phyloP scores from a whole-genome alignment of 805 yeast genomes.

The Starmerella powellii region DNA sequence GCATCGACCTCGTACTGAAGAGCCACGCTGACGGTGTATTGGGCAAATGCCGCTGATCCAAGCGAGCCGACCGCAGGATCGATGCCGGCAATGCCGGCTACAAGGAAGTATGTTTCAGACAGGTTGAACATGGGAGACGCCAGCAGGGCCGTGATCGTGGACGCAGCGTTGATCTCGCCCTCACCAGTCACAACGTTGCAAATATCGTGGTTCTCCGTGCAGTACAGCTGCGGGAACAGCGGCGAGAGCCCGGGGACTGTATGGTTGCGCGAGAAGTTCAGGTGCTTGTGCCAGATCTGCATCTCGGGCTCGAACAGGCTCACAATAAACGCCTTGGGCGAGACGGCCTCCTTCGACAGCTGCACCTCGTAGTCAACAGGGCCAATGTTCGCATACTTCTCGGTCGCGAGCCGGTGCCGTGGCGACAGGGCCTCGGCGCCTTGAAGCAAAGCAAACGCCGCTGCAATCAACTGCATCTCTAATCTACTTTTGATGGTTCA shows the following conservation, averaged over 20 bases:
- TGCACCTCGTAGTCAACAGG: slow-evolving; percentile 7
- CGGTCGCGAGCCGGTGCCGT: background rate
- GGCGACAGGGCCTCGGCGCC: background rate
- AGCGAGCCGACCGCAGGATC: slow-evolving; percentile 44
- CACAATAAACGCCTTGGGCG: slow-evolving; percentile 44
- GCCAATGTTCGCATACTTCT: background rate
- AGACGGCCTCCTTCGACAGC: slow-evolving; percentile 15
- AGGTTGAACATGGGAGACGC: slow-evolving; percentile 46
- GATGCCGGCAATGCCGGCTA: slow-evolving; percentile 59
- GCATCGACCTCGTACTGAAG: slow-evolving; percentile 49
- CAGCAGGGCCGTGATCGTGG: slow-evolving; percentile 43
- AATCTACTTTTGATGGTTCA: too few species aligned
- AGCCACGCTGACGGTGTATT: slow-evolving; percentile 50
- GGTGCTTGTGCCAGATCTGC: slow-evolving; percentile 40
- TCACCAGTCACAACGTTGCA: slow-evolving; percentile 61
- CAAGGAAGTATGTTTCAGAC: slow-evolving; percentile 46
- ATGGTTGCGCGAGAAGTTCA: slow-evolving; percentile 41
- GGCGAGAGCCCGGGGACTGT: slow-evolving; percentile 59
- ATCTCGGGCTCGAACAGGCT: slow-evolving; percentile 46
- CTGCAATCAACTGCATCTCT: slow-evolving; percentile 1
- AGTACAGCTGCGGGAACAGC: slow-evolving; percentile 43
- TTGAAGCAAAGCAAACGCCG: background rate
- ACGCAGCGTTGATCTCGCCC: slow-evolving; percentile 56
- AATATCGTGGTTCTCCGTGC: slow-evolving; percentile 40
- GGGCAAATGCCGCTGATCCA: slow-evolving; percentile 50